These are phyloP conservation scores for Cyclotella baltica DNA, from an alignment of 108 stramenopile species.

Conservation along the genomic window DNA sequence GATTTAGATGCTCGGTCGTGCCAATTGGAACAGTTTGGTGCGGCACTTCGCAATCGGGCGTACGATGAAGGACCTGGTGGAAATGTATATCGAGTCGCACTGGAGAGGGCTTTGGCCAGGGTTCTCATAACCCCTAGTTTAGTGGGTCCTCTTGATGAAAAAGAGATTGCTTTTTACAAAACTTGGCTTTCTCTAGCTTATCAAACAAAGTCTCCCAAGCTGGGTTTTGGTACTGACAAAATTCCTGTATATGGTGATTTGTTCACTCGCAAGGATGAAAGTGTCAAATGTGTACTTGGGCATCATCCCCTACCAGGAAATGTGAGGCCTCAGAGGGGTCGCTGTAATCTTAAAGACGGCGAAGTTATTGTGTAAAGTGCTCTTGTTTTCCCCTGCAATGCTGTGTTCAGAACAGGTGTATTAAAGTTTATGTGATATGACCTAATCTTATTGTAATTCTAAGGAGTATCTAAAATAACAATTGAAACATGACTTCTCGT, in stretches of 20 bases:
- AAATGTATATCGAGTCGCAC: constrained; percentile 59
- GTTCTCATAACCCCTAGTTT: constrained; percentile 75
- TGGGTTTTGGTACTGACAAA: constrained; percentile 82
- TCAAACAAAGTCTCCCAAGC: constrained; percentile 67
- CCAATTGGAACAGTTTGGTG: constrained; percentile 82
- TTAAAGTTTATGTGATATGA: too few relatives aligned
- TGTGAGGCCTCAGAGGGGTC: too few relatives aligned
- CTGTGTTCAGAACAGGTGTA: too few relatives aligned
- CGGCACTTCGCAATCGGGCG: constrained; percentile 81
- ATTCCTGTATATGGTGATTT: constrained; percentile 62
- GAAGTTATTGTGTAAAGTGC: too few relatives aligned
- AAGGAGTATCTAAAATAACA: too few relatives aligned
- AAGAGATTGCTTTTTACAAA: constrained; percentile 78
- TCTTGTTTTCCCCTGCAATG: too few relatives aligned
- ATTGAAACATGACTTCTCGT: too few relatives aligned
- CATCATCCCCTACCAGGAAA: constrained; percentile 72
- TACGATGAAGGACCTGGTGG: constrained; percentile 76
- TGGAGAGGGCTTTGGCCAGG: constrained; percentile 73
- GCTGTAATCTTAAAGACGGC: too few relatives aligned
- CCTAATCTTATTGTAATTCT: too few relatives aligned
- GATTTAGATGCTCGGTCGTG: constrained; percentile 75
- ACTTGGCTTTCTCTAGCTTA: constrained; percentile 85
- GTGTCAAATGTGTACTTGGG: constrained; percentile 79
- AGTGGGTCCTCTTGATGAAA: constrained; percentile 72
- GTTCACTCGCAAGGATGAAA: constrained; percentile 59